Conservation (phyloP, 768 basidiomycete genomes). For the Strobilomyces confusus region DNA sequence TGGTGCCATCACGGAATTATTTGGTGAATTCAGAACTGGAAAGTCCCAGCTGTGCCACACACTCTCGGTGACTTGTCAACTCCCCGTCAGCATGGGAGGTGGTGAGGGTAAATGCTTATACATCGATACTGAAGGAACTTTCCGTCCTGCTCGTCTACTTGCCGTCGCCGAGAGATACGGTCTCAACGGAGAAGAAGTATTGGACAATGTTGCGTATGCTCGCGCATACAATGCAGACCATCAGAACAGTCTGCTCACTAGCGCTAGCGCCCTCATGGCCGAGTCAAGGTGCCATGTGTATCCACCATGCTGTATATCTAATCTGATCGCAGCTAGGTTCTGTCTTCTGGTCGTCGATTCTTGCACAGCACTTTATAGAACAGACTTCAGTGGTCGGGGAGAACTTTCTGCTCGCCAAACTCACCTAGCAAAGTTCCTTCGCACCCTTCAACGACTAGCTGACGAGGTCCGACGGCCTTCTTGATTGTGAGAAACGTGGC, state of each 20-base stretch:
- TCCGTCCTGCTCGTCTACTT: slow-evolving; percentile 91
- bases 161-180: slow-evolving; percentile 95
- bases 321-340: slow-evolving; percentile 54
- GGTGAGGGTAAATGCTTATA: slow-evolving; percentile 99
- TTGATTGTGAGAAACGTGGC: slow-evolving; percentile 1
- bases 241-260: slow-evolving; percentile 83
- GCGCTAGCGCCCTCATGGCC: slow-evolving; percentile 97
- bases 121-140: slow-evolving; percentile 99
- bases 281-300: slow-evolving; percentile 75
- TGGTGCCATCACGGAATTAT: slow-evolving; percentile 95
- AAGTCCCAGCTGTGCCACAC: slow-evolving; percentile 99
- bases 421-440: slow-evolving; percentile 92
- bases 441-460: slow-evolving; percentile 88
- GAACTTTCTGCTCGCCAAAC: slow-evolving; percentile 94
- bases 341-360: slow-evolving; percentile 96
- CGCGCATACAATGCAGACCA: slow-evolving; percentile 99
- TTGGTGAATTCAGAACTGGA: slow-evolving; percentile 97
- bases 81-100: slow-evolving; percentile 96
- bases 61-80: slow-evolving; percentile 95
- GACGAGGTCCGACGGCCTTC: slow-evolving; percentile 70
- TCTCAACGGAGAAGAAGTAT: slow-evolving; percentile 95
- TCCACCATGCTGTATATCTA: slow-evolving; percentile 10
- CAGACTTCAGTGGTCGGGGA: slow-evolving; percentile 93
- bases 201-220: slow-evolving; percentile 98
- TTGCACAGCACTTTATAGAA: slow-evolving; percentile 91